phyloP scores from a whole-genome alignment of 2,329 filamentous ascomycete genomes.

The Stagonosporopsis tanaceti region DNA sequence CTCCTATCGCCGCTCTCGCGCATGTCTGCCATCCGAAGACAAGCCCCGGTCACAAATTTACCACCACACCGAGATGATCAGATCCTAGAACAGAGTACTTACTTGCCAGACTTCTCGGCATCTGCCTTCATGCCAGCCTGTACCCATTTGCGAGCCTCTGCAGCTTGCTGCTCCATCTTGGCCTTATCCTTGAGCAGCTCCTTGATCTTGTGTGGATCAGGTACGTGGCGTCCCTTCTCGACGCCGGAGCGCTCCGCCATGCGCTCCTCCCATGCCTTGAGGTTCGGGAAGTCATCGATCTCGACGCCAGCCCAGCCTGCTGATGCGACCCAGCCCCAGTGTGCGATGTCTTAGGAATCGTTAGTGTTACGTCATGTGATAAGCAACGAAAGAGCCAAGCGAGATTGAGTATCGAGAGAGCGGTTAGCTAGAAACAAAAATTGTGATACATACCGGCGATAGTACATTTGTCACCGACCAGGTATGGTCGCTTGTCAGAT shows the following conservation, averaged over 20 bases:
- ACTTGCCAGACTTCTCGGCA: conserved; percentile 44
- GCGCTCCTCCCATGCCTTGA: conserved; percentile 79
- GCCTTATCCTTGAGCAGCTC: conserved; percentile 66
- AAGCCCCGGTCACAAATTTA: background rate
- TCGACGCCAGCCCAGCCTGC: conserved; percentile 70
- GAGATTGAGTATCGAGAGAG: background rate
- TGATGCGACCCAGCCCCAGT: conserved; percentile 78
- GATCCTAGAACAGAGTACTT: conserved; percentile 24
- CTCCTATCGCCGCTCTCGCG: background rate
- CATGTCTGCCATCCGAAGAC: background rate
- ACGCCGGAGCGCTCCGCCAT: conserved; percentile 74
- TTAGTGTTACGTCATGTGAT: background rate
- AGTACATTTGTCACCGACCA: conserved; percentile 71
- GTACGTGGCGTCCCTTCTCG: conserved; percentile 78
- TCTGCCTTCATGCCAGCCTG: conserved; percentile 74
- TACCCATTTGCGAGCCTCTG: conserved; percentile 67
- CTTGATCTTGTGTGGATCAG: conserved; percentile 67
- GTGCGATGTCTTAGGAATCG: conserved; percentile 68
- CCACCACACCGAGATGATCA: background rate
- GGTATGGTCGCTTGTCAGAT: conserved; percentile 58
- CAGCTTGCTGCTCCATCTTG: conserved; percentile 65
- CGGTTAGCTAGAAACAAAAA: too few relatives aligned
- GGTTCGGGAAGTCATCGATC: conserved; percentile 75
- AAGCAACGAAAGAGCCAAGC: background rate
- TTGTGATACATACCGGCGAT: conserved; percentile 46